phyloP scores from a whole-genome alignment of 176 grass and related monocot species.

The Carex parvula region DNA sequence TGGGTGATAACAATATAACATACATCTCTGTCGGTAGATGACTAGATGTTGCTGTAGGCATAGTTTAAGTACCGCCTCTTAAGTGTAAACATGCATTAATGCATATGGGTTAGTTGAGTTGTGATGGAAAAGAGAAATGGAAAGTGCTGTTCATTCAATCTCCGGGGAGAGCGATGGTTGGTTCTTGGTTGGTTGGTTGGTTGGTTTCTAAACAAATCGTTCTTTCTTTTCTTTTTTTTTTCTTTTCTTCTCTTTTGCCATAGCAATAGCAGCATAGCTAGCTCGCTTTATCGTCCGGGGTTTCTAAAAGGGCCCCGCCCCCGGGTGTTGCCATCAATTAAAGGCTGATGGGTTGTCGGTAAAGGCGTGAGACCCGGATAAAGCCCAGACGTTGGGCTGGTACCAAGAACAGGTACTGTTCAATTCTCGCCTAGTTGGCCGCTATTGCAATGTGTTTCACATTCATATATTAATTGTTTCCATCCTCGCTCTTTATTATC shows the following conservation, averaged over 20 bases:
- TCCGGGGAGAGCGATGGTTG: neutral
- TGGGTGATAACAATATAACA: neutral
- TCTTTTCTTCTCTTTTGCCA: slow-evolving; percentile 5
- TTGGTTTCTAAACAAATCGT: neutral
- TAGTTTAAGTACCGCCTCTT: neutral
- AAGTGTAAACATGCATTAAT: neutral
- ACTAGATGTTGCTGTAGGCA: neutral
- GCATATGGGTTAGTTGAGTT: neutral
- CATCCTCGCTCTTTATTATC: neutral
- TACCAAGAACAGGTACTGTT: neutral
- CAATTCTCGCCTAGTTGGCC: neutral
- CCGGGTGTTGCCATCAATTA: neutral
- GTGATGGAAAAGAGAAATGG: neutral
- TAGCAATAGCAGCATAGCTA: neutral
- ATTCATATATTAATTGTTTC: neutral
- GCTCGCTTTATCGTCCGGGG: neutral
- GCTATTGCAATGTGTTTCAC: neutral
- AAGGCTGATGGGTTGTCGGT: slow-evolving; percentile 5
- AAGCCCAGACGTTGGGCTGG: neutral
- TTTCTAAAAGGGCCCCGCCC: neutral
- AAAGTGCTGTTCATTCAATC: neutral
- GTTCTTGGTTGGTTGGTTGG: neutral
- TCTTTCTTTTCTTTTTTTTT: neutral
- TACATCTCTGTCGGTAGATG: neutral
- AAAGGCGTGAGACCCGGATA: slow-evolving; percentile 4